Evolutionary conservation across 2,329 filamentous ascomycete genomes (phyloP), one percentile per base, ranked within the genome.

Genomic region (Nannizziopsis arthrosporioides): DNA sequence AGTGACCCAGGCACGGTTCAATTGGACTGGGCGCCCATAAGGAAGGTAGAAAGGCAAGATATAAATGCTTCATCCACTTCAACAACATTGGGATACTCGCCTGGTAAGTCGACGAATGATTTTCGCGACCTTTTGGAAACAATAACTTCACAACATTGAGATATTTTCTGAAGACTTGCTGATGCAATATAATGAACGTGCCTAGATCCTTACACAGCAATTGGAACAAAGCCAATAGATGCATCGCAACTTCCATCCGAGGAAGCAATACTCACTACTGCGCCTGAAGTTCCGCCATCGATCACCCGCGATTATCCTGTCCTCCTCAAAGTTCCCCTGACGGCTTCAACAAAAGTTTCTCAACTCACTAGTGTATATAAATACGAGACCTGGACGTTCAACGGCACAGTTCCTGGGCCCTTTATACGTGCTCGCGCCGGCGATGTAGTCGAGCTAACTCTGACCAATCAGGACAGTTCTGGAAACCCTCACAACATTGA

Each of bases 401-500:
- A 65, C 51, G 58, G 55, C 47, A 57, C 54, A 2, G 58, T 61
- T 1, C 63, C 63, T 0, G 63, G 59, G 0, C 63, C 63, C 12
- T 65, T 66, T 41, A 65, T 65, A 41, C 61, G 63, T 5, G 63
- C 63, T 2, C 57, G 63, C 5, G 61, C 59, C 5, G 63, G 63
- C 12, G 62, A 63, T 35, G 56, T 64, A 0, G 49, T 66, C 2
- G 61, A 64, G 42, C 42, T 66, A 10, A 54, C 55, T 2, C 48
- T 66, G 8, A 63, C 61, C 10, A 65, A 66, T 54, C 53, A 54
- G 15, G 63, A 66, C 44, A 49, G 50, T 18, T 56, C 60, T 2
- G 63, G 63, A 1, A 63, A 63, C 47, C 61, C 61, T 2, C 63
- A 65, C 53, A 65, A 66, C 44, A 61, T 66, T 38, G 63, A 65